Evolutionary conservation across 1,139 yeast species (phyloP).

Genomic region (Torulaspora pretoriensis): DNA sequence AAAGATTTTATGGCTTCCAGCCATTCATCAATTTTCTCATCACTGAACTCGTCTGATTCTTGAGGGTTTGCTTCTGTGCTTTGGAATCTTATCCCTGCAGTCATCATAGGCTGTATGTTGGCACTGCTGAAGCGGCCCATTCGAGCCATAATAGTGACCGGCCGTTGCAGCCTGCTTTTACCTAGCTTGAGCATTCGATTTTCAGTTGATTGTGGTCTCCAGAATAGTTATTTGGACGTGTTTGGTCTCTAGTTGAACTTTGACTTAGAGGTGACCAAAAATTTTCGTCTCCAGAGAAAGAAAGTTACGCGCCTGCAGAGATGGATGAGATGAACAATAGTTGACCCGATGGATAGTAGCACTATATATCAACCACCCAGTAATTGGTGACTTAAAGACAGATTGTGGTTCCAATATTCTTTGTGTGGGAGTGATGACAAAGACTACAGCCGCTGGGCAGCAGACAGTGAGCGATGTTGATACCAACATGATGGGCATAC

Average conservation of each 20-base stretch:
- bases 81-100: constrained; percentile 7
- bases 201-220: neutral
- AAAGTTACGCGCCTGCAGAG: constrained; percentile 4
- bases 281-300: neutral
- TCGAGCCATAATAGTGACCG: constrained; percentile 3
- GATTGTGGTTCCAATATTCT: neutral
- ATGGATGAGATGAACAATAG: neutral
- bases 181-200: constrained; percentile 2
- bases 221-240: neutral
- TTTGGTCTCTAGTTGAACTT: neutral
- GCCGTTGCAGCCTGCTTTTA: constrained; percentile 6
- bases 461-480: constrained; percentile 27
- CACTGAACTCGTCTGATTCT: constrained; percentile 32
- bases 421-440: constrained; percentile 8
- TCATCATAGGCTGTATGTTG: neutral
- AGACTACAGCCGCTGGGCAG: constrained; percentile 2
- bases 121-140: constrained; percentile 2
- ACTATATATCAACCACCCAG: too few relatives aligned
- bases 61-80: constrained; percentile 5
- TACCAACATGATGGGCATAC: constrained; percentile 34
- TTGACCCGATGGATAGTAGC: neutral
- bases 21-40: constrained; percentile 65
- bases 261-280: neutral
- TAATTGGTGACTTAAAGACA: too few relatives aligned
- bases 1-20: constrained; percentile 55